These are phyloP conservation scores for Diaporthe capsici DNA, from an alignment of 2,329 filamentous ascomycete species.

Conservation along the genomic window DNA sequence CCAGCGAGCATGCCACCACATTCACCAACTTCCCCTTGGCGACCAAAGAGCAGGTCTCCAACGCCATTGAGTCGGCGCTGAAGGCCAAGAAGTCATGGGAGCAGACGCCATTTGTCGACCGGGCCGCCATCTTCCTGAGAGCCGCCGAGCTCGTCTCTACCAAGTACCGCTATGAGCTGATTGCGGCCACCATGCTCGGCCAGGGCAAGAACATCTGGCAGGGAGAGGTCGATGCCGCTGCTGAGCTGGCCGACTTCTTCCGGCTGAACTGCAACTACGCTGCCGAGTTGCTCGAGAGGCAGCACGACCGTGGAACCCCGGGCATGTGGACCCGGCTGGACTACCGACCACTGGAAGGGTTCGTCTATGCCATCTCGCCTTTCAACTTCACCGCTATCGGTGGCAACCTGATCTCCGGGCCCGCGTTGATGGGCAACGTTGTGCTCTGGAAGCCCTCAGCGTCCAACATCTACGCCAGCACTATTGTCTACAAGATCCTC, in stretches of 20 bases:
- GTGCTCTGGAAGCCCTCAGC: constrained; percentile 97
- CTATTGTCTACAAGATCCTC: constrained; percentile 90
- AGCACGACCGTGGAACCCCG: constrained; percentile 85
- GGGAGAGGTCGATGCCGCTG: constrained; percentile 97
- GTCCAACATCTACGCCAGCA: constrained; percentile 91
- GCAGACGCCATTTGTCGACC: constrained; percentile 86
- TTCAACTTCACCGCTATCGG: constrained; percentile 99
- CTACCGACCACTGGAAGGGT: constrained; percentile 91
- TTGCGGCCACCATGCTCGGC: constrained; percentile 95
- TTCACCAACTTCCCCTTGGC: constrained; percentile 55
- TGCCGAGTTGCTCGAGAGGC: constrained; percentile 88
- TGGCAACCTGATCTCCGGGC: constrained; percentile 87
- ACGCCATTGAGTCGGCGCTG: constrained; percentile 87
- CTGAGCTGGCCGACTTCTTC: constrained; percentile 93
- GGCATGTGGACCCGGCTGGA: constrained; percentile 95
- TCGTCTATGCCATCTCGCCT: constrained; percentile 93
- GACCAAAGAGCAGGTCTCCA: constrained; percentile 75
- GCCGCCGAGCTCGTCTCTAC: constrained; percentile 90
- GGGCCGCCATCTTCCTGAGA: constrained; percentile 94
- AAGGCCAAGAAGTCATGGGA: constrained; percentile 90
- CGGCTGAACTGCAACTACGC: constrained; percentile 96
- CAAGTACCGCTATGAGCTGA: constrained; percentile 97
- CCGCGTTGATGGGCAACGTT: constrained; percentile 92
- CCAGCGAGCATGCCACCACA: constrained; percentile 51
- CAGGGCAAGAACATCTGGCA: constrained; percentile 99